Evolutionary conservation across 805 yeast species (phyloP), one percentile per base, ranked within the genome.

Genomic region (Kluyveromyces wickerhamii): DNA sequence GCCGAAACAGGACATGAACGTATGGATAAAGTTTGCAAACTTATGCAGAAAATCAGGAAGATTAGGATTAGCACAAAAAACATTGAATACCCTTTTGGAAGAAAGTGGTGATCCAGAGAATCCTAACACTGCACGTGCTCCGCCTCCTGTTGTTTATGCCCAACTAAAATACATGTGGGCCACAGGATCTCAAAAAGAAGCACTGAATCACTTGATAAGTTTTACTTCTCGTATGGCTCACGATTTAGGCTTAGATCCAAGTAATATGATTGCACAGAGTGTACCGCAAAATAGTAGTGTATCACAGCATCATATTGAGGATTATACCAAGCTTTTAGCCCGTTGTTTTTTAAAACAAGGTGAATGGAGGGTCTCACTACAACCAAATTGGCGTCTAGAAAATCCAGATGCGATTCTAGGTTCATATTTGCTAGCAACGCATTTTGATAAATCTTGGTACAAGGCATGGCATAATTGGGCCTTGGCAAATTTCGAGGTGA

Each of bases 401-500:
- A 74, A 72, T 23, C 77, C 88, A 1, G 88, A 86, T 28, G 81
- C 88, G 1, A 86, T 92, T 44, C 63, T 92, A 39, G 95, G 96
- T 9, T 87, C 96, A 0, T 92, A 85, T 54, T 63, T 92, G 36
- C 66, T 92, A 43, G 97, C 98, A 0, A 89, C 98, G 0, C 96
- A 88, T 54, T 89, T 92, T 58, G 96, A 92, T 54, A 69, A 74
- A 22, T 72, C 74, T 16, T 92, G 98, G 96, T 92, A 92, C 52
- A 92, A 94, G 53, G 98, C 97, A 12, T 94, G 98, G 98, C 99
- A 92, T 56, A 89, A 87, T 52, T 92, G 99, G 99, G 98, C 98
- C 0, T 66, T 94, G 52, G 96, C 97, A 1, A 92, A 94, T 58
- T 92, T 88, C 54, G 96, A 92, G 54, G 97, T 89, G 1, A 81